A percentile compares a stretch with the other conserved stretches of the same genome.
phyloP scores from a whole-genome alignment of 2,329 filamentous ascomycete species.

The Clonostachys byssicola region DNA sequence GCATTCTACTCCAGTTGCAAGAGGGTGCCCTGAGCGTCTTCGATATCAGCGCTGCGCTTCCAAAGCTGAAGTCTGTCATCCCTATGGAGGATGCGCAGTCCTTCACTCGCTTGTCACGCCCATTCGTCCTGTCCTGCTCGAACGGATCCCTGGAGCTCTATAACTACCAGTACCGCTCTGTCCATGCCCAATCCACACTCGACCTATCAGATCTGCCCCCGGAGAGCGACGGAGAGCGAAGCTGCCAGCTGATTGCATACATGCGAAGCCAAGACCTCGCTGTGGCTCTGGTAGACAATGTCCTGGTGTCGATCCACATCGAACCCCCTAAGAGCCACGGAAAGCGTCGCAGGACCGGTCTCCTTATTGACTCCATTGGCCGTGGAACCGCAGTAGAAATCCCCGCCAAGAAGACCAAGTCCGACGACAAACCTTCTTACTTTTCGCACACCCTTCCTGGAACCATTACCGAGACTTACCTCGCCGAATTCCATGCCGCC shows the following conservation, averaged over 20 bases:
- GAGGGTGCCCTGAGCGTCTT: conserved; percentile 53
- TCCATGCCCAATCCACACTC: conserved; percentile 45
- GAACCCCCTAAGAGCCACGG: conserved; percentile 54
- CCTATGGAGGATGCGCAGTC: conserved; percentile 48
- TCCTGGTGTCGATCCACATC: conserved; percentile 66
- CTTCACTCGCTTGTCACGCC: conserved; percentile 63
- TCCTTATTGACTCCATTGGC: conserved; percentile 71
- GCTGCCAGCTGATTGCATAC: conserved; percentile 50
- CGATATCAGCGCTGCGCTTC: conserved; percentile 59
- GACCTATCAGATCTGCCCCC: conserved; percentile 34
- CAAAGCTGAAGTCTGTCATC: conserved; percentile 53
- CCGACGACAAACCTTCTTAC: conserved; percentile 16
- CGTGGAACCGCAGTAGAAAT: conserved; percentile 47
- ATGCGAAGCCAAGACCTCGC: conserved; percentile 63
- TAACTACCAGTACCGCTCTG: conserved; percentile 63
- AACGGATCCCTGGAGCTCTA: conserved; percentile 54
- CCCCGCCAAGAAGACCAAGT: conserved; percentile 22
- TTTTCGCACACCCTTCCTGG: conserved; percentile 38
- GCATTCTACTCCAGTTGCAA: conserved; percentile 57
- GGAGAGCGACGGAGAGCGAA: conserved; percentile 24
- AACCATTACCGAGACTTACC: conserved; percentile 44
- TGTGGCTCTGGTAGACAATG: conserved; percentile 58
- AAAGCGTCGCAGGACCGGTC: conserved; percentile 53
- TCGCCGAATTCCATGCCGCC: conserved; percentile 37
- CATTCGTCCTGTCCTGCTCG: conserved; percentile 61